Percentiles rank a stretch among this genome's conserved stretches.
Evolutionary conservation across 179 eudicot genomes (phyloP).

Genomic region (Beta corolliflora): DNA sequence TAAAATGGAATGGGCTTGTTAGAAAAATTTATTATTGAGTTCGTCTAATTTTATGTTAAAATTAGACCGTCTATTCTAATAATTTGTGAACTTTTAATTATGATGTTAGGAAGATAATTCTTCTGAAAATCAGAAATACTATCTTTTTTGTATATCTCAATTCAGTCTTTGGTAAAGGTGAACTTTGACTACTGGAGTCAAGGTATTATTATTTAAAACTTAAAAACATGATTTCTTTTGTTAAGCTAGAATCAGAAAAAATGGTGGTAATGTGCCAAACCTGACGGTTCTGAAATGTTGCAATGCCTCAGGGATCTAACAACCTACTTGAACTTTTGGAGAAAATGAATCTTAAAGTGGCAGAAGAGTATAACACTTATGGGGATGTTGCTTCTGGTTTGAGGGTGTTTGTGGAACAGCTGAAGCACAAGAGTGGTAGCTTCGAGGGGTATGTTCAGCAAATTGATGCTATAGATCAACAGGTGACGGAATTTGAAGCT

Average conservation of each 20-base stretch:
- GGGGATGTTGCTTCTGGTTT: conserved; percentile 90
- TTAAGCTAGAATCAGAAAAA: too few species aligned
- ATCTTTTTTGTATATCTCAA: too few species aligned
- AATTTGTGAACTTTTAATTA: too few species aligned
- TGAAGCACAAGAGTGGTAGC: conserved; percentile 70
- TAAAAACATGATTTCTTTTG: neutral
- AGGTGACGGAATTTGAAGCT: conserved; percentile 93
- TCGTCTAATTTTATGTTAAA: too few species aligned
- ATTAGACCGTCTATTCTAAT: too few species aligned
- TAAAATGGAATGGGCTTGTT: too few species aligned
- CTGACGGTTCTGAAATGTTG: conserved; percentile 7
- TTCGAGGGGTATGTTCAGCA: conserved; percentile 86
- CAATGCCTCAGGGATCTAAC: conserved; percentile 63
- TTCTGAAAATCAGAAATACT: too few species aligned
- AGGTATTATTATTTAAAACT: neutral
- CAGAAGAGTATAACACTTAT: conserved; percentile 82
- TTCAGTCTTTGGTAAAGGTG: too few species aligned
- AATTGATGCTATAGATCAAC: conserved; percentile 84
- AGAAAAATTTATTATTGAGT: too few species aligned
- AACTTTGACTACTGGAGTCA: neutral
- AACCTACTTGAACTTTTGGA: conserved; percentile 80
- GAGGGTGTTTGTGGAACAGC: conserved; percentile 92
- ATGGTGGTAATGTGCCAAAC: neutral
- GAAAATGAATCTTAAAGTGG: conserved; percentile 91
- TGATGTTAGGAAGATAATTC: too few species aligned